Evolutionary conservation across 371 early-diverging fungal species (phyloP), one percentile per base, ranked within the genome.

Genomic region (Ordospora pajunii): DNA sequence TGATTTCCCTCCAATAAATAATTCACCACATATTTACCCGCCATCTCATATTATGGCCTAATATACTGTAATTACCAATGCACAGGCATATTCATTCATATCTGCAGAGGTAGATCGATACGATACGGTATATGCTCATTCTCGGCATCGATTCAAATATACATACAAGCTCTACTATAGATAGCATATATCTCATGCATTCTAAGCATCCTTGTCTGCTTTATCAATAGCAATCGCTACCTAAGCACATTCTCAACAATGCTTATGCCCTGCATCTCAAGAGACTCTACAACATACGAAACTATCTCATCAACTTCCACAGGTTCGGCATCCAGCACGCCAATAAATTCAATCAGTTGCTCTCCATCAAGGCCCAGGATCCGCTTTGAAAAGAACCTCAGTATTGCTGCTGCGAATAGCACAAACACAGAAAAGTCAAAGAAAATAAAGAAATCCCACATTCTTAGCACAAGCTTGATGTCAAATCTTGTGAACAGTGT

Each of bases 401-500:
- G 73, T 0, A 84, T 70, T 1, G 81, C 81, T 25, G 80, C 71
- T 14, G 83, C 63, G 58, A 81, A 79, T 54, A 72, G 81, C 22
- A 80, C 70, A n/a, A 82, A 72, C 32, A 77, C 63, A 32, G 79
- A 53, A 74, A 86, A 83, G 14, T 78, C 84, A 51, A 76, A 84
- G 50, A 74, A 78, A 23, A 82, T 49, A 62, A 83, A 79, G 25
- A 81, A 74, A 62, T 84, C 86, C 74, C 83, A 83, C 22, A 86
- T 73, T 40, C 79, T 64, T 0, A 82, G 42, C 32, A 67, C 71
- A 21, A 83, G 32, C 23, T 64, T 22, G 21, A 82, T 81, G 14
- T 70, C 51, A 50, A 86, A 83, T 27, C 86, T 51, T 22, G 84
- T 78, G 73, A 86, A 86, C n/a, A 84, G 76, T 3, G 85, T 86